Conservation (phyloP, 805 yeast species). For the Saccharomyces mikatae region DNA sequence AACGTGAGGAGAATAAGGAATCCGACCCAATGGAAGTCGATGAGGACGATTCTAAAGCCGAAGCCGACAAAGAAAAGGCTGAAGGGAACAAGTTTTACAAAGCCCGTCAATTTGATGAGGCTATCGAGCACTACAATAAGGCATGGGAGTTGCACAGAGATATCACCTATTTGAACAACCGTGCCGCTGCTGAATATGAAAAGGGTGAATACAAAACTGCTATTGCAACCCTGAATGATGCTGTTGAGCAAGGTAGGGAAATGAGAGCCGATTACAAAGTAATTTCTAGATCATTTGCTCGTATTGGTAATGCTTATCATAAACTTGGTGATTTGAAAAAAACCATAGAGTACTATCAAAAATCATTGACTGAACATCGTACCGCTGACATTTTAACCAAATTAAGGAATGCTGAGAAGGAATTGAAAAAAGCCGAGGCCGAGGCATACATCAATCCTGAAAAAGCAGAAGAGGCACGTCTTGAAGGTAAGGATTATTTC, state of each 20-base stretch:
- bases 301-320: conserved; percentile 76
- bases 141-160: conserved; percentile 81
- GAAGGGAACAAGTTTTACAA: conserved; percentile 85
- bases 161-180: conserved; percentile 88
- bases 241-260: conserved; percentile 86
- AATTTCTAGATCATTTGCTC: conserved; percentile 86
- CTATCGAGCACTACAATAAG: conserved; percentile 73
- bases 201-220: conserved; percentile 87
- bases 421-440: conserved; percentile 69
- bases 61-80: conserved; percentile 67
- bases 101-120: conserved; percentile 82
- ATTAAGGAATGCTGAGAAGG: conserved; percentile 80
- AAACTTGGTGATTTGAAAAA: conserved; percentile 64
- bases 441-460: conserved; percentile 78
- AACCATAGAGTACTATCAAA: conserved; percentile 76
- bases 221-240: conserved; percentile 68
- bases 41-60: conserved; percentile 32
- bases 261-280: conserved; percentile 84
- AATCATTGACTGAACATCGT: conserved; percentile 93
- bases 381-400: conserved; percentile 87
- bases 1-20: conserved; percentile 23
- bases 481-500: conserved; percentile 83
- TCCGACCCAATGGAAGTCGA: conserved; percentile 34
- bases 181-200: conserved; percentile 96
- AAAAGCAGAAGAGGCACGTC: conserved; percentile 91